Percentiles rank a stretch among this genome's conserved stretches.
phyloP scores from a whole-genome alignment of 768 basidiomycete species.

The Xerocomus brunneocitrinus region DNA sequence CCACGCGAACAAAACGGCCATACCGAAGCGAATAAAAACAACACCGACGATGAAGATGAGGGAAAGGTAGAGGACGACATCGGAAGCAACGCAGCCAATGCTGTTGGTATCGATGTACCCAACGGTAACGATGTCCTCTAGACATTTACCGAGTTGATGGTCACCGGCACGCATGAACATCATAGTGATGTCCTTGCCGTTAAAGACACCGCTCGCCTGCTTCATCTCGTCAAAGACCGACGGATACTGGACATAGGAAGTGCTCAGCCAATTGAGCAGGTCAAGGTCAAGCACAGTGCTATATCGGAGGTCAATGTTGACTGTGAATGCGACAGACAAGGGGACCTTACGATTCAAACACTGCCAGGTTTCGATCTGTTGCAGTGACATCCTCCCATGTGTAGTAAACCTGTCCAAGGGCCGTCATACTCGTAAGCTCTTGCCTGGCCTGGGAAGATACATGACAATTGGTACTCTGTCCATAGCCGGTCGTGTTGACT shows the following conservation, averaged over 20 bases:
- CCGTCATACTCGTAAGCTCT: constrained; percentile 43
- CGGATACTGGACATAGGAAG: constrained; percentile 78
- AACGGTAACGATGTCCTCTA: constrained; percentile 80
- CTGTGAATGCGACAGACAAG: background rate
- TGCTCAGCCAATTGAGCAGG: constrained; percentile 81
- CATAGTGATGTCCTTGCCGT: constrained; percentile 87
- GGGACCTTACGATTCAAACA: constrained; percentile 80
- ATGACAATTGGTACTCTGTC: constrained; percentile 68
- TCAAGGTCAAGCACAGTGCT: constrained; percentile 87
- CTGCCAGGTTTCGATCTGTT: constrained; percentile 74
- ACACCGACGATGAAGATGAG: constrained; percentile 97
- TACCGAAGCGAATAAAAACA: constrained; percentile 88
- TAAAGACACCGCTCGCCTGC: constrained; percentile 63
- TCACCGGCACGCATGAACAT: constrained; percentile 68
- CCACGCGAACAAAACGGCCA: constrained; percentile 98
- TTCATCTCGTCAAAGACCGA: constrained; percentile 76
- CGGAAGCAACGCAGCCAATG: constrained; percentile 94
- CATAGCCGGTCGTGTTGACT: constrained; percentile 68
- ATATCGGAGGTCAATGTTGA: constrained; percentile 7
- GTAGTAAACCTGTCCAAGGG: constrained; percentile 88
- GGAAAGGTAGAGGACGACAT: constrained; percentile 91
- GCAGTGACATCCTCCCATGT: constrained; percentile 84
- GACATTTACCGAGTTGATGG: constrained; percentile 66
- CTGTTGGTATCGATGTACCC: constrained; percentile 93
- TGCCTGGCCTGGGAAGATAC: constrained; percentile 47